Percentiles rank a stretch among this genome's conserved stretches.
These are phyloP conservation scores for Aschersonia sp. DNA, from an alignment of 2,329 filamentous ascomycete species.

Conservation along the genomic window DNA sequence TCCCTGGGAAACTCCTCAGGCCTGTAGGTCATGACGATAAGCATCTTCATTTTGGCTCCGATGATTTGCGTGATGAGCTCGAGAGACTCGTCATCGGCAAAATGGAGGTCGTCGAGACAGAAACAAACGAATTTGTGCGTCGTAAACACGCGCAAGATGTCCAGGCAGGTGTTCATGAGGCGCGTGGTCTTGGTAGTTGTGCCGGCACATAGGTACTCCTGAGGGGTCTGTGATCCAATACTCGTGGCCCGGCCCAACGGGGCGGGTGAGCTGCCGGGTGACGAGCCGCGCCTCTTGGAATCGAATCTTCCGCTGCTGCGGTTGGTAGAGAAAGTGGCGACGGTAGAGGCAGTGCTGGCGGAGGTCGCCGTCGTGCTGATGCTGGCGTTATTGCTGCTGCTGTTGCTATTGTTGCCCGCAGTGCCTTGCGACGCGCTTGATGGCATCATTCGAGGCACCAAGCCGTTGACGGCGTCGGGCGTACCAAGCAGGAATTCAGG, in stretches of 20 bases:
- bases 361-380: background rate
- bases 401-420: background rate
- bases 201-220: constrained; percentile 45
- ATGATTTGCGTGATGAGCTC: constrained; percentile 75
- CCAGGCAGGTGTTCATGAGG: constrained; percentile 76
- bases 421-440: background rate
- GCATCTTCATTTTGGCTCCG: constrained; percentile 62
- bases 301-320: constrained; percentile 17
- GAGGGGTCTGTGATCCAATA: constrained; percentile 34
- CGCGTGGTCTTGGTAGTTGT: constrained; percentile 51
- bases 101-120: constrained; percentile 79
- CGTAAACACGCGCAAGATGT: constrained; percentile 70
- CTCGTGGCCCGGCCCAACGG: constrained; percentile 16
- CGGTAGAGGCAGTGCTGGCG: background rate
- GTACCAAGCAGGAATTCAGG: constrained; percentile 55
- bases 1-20: constrained; percentile 49
- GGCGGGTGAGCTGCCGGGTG: constrained; percentile 29
- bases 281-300: constrained; percentile 31
- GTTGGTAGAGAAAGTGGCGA: background rate
- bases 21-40: constrained; percentile 64
- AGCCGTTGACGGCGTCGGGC: constrained; percentile 17
- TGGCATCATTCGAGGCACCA: constrained; percentile 2
- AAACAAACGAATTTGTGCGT: constrained; percentile 79
- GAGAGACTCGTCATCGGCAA: constrained; percentile 75
- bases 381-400: background rate